phyloP scores from a whole-genome alignment of 768 basidiomycete species.

The Russula compacta region DNA sequence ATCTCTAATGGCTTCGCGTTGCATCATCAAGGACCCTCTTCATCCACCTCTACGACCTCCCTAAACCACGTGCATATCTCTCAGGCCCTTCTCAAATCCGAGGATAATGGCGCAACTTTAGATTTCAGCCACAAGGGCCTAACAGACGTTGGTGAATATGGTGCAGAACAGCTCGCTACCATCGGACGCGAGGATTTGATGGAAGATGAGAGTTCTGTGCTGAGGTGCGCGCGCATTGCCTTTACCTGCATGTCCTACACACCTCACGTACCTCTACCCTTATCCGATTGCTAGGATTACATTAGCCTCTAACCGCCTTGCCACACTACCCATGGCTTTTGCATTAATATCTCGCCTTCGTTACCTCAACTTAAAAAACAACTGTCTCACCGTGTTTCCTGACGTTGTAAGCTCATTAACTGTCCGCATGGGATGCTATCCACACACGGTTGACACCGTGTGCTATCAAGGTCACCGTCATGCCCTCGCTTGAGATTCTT shows the following conservation, averaged over 20 bases:
- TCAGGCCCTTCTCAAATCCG: conserved; percentile 55
- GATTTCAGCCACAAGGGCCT: conserved; percentile 75
- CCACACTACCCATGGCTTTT: conserved; percentile 68
- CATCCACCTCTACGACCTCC: conserved; percentile 30
- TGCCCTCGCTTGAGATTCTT: conserved; percentile 85
- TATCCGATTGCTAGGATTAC: conserved; percentile 51
- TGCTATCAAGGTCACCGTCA: conserved; percentile 56
- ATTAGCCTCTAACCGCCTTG: conserved; percentile 75
- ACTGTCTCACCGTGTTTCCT: conserved; percentile 75
- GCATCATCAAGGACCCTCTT: conserved; percentile 18
- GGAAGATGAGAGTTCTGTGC: conserved; percentile 44
- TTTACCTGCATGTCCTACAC: conserved; percentile 16
- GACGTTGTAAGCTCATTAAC: conserved; percentile 56
- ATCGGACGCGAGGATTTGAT: conserved; percentile 39
- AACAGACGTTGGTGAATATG: conserved; percentile 63
- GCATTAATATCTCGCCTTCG: conserved; percentile 61
- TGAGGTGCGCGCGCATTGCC: conserved; percentile 43
- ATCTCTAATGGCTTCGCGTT: conserved; percentile 3
- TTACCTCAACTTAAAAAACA: conserved; percentile 83
- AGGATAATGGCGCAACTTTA: conserved; percentile 75
- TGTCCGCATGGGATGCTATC: background rate
- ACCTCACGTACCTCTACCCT: background rate
- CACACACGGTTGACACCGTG: background rate
- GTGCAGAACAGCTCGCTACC: conserved; percentile 68
- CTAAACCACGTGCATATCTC: conserved; percentile 50